Evolutionary conservation across 192 early-diverging fungal species (phyloP), one percentile per base, ranked within the genome.

Genomic region (Backusella mclennaniae): DNA sequence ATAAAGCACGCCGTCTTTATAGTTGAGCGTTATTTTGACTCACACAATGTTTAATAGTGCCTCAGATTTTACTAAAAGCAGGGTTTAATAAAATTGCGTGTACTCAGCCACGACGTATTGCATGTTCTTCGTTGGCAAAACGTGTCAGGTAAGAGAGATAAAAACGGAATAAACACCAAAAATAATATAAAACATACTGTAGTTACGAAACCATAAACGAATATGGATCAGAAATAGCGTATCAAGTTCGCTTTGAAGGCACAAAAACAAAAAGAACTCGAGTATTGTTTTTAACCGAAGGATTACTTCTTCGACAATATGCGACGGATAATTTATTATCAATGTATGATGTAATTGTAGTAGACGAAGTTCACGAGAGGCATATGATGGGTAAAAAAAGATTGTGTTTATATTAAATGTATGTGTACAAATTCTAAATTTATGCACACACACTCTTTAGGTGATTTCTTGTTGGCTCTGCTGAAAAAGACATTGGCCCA

Each of bases 21-120:
- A 44, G 12, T 44, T 44, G 42, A 14, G 42, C 15, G 14, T 44
- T 15, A 1, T 44, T 14, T 44, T 17, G 5, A 44, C 4, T 44
- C 12, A 49, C 1, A 17, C 17, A n/a, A n/a, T 59, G 11, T 11
- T 14, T 3, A 14, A 35, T 23, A 80, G 89, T 97, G 8, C 96
- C 96, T 17, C 95, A 97, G 79, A 96, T 94, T 71, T 84, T 98
- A 36, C 80, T 98, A 26, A 91, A 93, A 67, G 86, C 83, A 14
- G 90, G 90, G 11, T 89, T 95, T 49, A 77, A 84, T 35, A 85
- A 86, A 72, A 93, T 98, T 53, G 86, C 96, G 0, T 94, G 95
- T 76, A 98, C 97, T 11, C 97, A 98, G 80, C 97, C 97, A 7
- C 84, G 97, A 21, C 87, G 96, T 11, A 92, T 98, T 78, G 93